Conservation (phyloP, 495 filamentous ascomycete species). For the Tricharina praecox region DNA sequence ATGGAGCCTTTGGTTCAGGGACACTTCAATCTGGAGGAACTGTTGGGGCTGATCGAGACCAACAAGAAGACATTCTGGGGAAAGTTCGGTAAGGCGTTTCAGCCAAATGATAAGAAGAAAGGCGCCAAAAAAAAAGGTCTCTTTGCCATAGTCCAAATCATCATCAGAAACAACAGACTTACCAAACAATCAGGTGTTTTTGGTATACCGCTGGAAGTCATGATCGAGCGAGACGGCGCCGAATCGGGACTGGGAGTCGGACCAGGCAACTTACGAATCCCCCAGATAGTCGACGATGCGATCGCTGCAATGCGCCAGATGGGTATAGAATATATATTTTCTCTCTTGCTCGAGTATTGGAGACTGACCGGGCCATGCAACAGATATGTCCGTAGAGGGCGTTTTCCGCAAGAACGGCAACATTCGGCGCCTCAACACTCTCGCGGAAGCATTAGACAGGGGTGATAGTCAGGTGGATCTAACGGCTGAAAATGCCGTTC, state of each 20-base stretch:
- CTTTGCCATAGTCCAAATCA: conserved; percentile 13
- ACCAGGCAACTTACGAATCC: conserved; percentile 72
- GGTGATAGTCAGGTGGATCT: conserved; percentile 68
- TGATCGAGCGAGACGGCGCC: conserved; percentile 83
- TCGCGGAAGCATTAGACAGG: conserved; percentile 64
- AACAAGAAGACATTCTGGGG: conserved; percentile 92
- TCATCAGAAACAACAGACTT: conserved; percentile 22
- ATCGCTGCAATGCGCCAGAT: conserved; percentile 90
- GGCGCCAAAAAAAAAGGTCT: conserved; percentile 69
- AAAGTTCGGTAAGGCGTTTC: conserved; percentile 89
- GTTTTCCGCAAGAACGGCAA: conserved; percentile 99
- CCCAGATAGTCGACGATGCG: conserved; percentile 76
- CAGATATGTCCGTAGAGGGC: conserved; percentile 91
- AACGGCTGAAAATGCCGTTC: conserved; percentile 69
- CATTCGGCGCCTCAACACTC: conserved; percentile 72
- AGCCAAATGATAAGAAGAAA: conserved; percentile 48
- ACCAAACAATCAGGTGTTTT: conserved; percentile 41
- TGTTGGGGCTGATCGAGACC: conserved; percentile 87
- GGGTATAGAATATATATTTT: conserved; percentile 31
- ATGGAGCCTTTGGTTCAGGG: conserved; percentile 88
- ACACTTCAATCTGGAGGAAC: conserved; percentile 80
- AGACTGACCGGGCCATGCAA: too few relatives aligned
- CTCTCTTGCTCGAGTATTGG: too few relatives aligned
- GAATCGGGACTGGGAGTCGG: conserved; percentile 94
- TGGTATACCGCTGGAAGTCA: conserved; percentile 64